Percentiles rank a stretch among this genome's conserved stretches.
Evolutionary conservation across 371 early-diverging fungal species (phyloP).

Genomic region (Basidiobolus meristosporus): DNA sequence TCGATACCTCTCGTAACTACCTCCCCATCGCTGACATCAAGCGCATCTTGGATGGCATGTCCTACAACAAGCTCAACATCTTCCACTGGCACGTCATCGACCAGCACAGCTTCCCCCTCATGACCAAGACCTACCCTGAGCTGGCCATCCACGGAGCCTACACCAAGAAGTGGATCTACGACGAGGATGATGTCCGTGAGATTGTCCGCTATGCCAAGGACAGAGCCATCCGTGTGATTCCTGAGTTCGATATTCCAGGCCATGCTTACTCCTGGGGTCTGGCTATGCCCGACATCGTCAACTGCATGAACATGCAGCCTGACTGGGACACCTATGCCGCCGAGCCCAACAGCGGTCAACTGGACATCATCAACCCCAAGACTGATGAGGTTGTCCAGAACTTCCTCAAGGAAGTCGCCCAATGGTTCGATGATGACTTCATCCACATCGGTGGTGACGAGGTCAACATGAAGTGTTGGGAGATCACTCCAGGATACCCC

Average conservation of each 20-base stretch:
- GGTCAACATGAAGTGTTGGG: slow-evolving; percentile 49
- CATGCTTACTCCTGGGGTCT: slow-evolving; percentile 30
- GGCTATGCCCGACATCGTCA: slow-evolving; percentile 16
- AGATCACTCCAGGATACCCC: slow-evolving; percentile 11
- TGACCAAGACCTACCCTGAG: slow-evolving; percentile 29
- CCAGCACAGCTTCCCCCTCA: slow-evolving; percentile 56
- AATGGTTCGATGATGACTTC: slow-evolving; percentile 35
- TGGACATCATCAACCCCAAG: slow-evolving; percentile 38
- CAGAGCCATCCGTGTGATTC: slow-evolving; percentile 55
- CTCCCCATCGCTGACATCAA: slow-evolving; percentile 34
- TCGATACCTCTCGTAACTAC: slow-evolving; percentile 69
- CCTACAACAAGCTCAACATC: slow-evolving; percentile 64
- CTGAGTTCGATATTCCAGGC: slow-evolving; percentile 67
- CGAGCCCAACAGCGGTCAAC: slow-evolving; percentile 54
- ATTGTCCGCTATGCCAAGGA: slow-evolving; percentile 38
- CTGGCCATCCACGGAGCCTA: slow-evolving; percentile 47
- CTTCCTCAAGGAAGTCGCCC: slow-evolving; percentile 32
- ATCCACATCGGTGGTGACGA: slow-evolving; percentile 67
- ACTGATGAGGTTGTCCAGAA: no score
- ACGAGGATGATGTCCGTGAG: slow-evolving; percentile 26
- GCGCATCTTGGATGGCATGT: slow-evolving; percentile 51
- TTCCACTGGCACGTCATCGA: slow-evolving; percentile 77
- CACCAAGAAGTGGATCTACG: slow-evolving; percentile 24
- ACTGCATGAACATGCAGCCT: slow-evolving; percentile 18
- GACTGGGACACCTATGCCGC: slow-evolving; percentile 19